Percentiles rank a stretch among this genome's conserved stretches.
Evolutionary conservation across 2,329 filamentous ascomycete species (phyloP).

Genomic region (Sarocladium kiliense): DNA sequence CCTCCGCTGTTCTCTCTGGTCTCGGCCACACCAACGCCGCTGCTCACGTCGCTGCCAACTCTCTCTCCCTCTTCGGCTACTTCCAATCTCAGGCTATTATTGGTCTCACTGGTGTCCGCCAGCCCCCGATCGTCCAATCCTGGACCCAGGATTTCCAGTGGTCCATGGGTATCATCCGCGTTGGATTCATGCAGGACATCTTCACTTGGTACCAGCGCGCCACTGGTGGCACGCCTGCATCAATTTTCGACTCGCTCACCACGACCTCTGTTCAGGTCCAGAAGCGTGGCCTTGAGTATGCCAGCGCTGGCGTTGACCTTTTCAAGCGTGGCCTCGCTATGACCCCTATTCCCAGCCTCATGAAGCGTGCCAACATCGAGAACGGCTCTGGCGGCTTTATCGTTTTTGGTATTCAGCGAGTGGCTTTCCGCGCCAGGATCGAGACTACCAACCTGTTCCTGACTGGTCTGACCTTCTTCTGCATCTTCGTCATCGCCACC

Average conservation of each 20-base stretch:
- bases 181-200: slow-evolving; percentile 82
- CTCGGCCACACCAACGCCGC: slow-evolving; percentile 91
- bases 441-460: slow-evolving; percentile 91
- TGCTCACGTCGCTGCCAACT: slow-evolving; percentile 89
- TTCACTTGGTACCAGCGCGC: slow-evolving; percentile 95
- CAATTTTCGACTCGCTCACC: slow-evolving; percentile 67
- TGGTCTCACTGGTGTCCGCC: slow-evolving; percentile 72
- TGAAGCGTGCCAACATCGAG: slow-evolving; percentile 51
- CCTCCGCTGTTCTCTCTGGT: slow-evolving; percentile 84
- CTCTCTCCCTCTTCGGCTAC: slow-evolving; percentile 88
- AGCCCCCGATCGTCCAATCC: slow-evolving; percentile 82
- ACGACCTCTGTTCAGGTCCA: slow-evolving; percentile 80
- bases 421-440: slow-evolving; percentile 79
- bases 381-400: slow-evolving; percentile 50
- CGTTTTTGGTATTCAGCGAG: slow-evolving; percentile 81
- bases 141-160: slow-evolving; percentile 99
- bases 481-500: slow-evolving; percentile 73
- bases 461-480: slow-evolving; percentile 85
- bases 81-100: slow-evolving; percentile 93
- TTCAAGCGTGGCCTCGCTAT: slow-evolving; percentile 51
- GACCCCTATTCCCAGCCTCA: slow-evolving; percentile 40
- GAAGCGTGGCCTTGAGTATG: slow-evolving; percentile 46
- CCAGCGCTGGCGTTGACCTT: slow-evolving; percentile 35
- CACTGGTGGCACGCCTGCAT: slow-evolving; percentile 80
- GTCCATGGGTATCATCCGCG: slow-evolving; percentile 91